phyloP scores from a whole-genome alignment of 805 yeast genomes.

The Torulaspora indica region DNA sequence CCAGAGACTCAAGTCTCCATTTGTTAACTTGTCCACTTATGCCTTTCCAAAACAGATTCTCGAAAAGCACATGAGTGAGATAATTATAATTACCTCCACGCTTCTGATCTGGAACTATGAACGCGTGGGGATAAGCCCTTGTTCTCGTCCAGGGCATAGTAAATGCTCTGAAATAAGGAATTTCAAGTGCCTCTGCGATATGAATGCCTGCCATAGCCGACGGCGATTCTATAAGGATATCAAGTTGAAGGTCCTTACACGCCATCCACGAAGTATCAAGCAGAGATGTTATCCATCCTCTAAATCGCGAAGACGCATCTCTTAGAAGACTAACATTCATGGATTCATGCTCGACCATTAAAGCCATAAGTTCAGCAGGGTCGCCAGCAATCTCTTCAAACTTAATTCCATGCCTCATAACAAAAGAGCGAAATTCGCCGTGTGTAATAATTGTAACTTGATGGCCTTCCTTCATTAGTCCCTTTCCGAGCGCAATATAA shows the following conservation, averaged over 20 bases:
- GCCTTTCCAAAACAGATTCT: slow-evolving; percentile 90
- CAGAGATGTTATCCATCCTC: slow-evolving; percentile 77
- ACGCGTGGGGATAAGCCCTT: slow-evolving; percentile 93
- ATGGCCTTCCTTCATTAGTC: slow-evolving; percentile 76
- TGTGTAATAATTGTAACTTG: slow-evolving; percentile 82
- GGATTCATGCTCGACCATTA: slow-evolving; percentile 88
- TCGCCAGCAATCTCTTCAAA: slow-evolving; percentile 83
- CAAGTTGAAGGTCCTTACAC: slow-evolving; percentile 58
- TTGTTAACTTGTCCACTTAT: slow-evolving; percentile 78
- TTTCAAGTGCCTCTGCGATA: slow-evolving; percentile 84
- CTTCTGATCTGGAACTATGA: slow-evolving; percentile 88
- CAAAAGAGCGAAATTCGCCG: slow-evolving; percentile 72
- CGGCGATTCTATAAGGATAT: slow-evolving; percentile 89
- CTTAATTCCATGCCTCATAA: slow-evolving; percentile 57
- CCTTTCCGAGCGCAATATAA: slow-evolving; percentile 83
- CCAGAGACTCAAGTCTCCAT: slow-evolving; percentile 73
- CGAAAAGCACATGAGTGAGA: slow-evolving; percentile 88
- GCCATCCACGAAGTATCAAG: slow-evolving; percentile 77
- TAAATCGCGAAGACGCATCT: slow-evolving; percentile 76
- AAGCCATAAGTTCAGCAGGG: slow-evolving; percentile 84
- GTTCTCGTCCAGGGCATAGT: slow-evolving; percentile 99
- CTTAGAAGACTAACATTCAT: slow-evolving; percentile 75
- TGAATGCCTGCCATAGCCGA: slow-evolving; percentile 95
- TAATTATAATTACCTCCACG: slow-evolving; percentile 91
- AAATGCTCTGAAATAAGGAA: slow-evolving; percentile 91